Base-by-base conservation (phyloP, 2,329 filamentous ascomycete genomes). In the Albifimbria verrucaria region DNA sequence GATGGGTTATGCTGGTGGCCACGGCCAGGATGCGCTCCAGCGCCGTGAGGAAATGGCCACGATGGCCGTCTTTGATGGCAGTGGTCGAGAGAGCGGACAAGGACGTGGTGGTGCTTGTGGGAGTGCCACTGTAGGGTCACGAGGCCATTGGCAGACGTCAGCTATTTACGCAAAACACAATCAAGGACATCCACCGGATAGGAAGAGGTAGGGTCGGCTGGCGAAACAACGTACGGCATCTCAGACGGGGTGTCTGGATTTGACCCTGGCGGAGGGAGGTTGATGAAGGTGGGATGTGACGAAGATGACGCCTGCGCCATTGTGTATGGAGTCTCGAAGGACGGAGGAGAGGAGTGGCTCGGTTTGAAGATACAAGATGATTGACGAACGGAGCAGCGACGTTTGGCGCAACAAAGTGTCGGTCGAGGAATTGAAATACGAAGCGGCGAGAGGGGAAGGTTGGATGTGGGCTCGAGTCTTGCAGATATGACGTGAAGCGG, bases 51-150 rank as follows among this genome's bases (percentile, higher is more conserved):
- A 24, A 87, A 80, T 92, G 85, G 58, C 93, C 93, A 55, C 91
- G 89, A 66, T 97, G 91, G 62, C 93, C 93, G 68, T 97, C 93
- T 73, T 97, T 96, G 79, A 96, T 96, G 49, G 93, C 93, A 12
- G 91, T 94, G 18, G 93, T 97, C 17, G 91, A 96, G 47, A 97
- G 82, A 41, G 92, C 87, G 23, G 91, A 96, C 65, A 97, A 87
- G 49, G 92, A 95, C 12, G 92, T 97, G 3, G 90, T 95, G 41
- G 89, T 88, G 60, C 91, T 96, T 59, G 94, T 97, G 3, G 93
- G 93, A 3, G 93, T 97, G 65, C 93, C 92, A 59, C 91, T 96
- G 58, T 51, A 59, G 49, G 53, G 51, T 36, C 49, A 48, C 59
- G 49, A 46, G 53, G 22, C n/a, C n/a, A n/a, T n/a, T n/a, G n/a